Base-by-base conservation (phyloP, 495 filamentous ascomycete genomes). In the Aspergillus carlsbadensis region DNA sequence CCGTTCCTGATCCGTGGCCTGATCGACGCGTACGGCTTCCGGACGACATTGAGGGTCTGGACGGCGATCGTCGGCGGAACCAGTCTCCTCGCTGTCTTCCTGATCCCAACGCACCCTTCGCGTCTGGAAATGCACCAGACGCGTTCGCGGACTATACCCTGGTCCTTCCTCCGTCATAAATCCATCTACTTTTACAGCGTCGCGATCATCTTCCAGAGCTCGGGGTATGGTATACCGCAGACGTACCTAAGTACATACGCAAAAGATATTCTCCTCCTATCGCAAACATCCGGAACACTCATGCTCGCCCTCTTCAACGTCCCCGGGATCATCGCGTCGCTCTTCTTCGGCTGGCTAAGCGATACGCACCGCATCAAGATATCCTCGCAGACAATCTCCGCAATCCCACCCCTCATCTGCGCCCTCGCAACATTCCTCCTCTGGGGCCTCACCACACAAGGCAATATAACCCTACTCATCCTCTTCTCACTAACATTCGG, bases 401-500 rank as follows among this genome's bases (percentile, higher is more conserved):
- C 79, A 5, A 80, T 84, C 48, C 78, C 88, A 42, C 66, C 85
- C 4, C 57, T 88, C 0, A 83, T 80, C 10, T 80, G 83, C 1
- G 76, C 82, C 0, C 36, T 84, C 10, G 79, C 83, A 0, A 80
- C 87, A 0, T 81, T 91, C 51, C 58, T 90, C 6, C 70, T 89
- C 36, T 91, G 88, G 88, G 87, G 87, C 0, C 60, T 90, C 20
- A 64, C 68, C 14, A 60, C 61, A 6, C 55, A 69, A n/a, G 70
- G 68, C 0, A 78, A 73, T 0, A 59, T 88, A 34, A 72, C 80
- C 0, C 67, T 84, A 36, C 74, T 92, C n/a, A 82, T 80, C 37
- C 43, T 85, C 20, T 92, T 91, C 60, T 82, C 80, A 18, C 60
- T 90, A 6, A 66, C 82, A 2, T 91, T 88, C 67, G 88, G 88